phyloP scores from a whole-genome alignment of 1,284 basidiomycete genomes.

The Coriolopsis trogii region DNA sequence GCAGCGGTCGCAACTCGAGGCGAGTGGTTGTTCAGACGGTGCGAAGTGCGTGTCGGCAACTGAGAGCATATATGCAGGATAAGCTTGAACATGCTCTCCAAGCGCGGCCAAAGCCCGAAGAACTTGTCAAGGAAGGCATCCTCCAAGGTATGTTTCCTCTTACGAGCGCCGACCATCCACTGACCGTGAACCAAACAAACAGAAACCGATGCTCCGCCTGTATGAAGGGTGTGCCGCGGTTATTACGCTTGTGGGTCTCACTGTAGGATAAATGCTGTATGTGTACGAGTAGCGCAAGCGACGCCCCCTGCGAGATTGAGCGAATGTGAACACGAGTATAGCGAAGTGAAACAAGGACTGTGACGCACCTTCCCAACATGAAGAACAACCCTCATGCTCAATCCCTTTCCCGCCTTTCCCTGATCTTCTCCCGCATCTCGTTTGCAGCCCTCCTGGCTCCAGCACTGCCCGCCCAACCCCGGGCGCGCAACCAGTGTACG shows the following conservation, averaged over 20 bases:
- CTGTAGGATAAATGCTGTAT: constrained; percentile 14
- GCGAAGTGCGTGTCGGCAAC: not conserved
- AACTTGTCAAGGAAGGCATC: constrained; percentile 76
- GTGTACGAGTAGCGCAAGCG: constrained; percentile 17
- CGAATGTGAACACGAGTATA: not conserved
- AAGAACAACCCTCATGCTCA: constrained; percentile 14
- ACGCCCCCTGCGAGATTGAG: constrained; percentile 12
- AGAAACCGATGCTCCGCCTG: constrained; percentile 24
- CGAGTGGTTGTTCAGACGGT: constrained; percentile 28
- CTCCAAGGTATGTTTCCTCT: constrained; percentile 38
- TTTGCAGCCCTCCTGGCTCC: constrained; percentile 68
- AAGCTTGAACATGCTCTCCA: constrained; percentile 70
- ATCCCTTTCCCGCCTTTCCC: constrained; percentile 33
- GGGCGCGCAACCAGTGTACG: constrained; percentile 74
- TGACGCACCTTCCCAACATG: not conserved
- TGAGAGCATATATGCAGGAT: constrained; percentile 50
- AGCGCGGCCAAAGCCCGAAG: constrained; percentile 65
- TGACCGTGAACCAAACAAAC: not conserved
- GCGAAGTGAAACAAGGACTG: not conserved
- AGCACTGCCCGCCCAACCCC: constrained; percentile 77
- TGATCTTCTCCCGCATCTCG: constrained; percentile 61
- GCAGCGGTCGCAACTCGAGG: constrained; percentile 70
- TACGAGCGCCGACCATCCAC: not conserved
- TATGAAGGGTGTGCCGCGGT: constrained; percentile 3
- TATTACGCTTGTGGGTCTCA: constrained; percentile 10